Evolutionary conservation across 345 rosid species (phyloP), one percentile per base, ranked within the genome.

Genomic region (Anastatica hierochuntica): DNA sequence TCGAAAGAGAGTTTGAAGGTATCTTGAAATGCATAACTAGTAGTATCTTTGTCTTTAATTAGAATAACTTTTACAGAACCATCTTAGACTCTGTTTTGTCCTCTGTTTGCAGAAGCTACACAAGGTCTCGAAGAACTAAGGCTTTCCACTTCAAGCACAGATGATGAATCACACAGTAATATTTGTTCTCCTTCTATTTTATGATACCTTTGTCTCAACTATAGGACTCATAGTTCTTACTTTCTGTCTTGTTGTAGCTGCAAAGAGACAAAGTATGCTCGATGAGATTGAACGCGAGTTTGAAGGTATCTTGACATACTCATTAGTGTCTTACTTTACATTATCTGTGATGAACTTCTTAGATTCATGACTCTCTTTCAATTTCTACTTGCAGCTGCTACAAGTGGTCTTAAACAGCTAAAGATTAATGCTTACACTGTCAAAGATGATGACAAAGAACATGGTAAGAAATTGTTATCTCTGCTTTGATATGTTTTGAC

Each of bases 211-310:
- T 3, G 6, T 7, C 27, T 24, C 6, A 0, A 24, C 27, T 24
- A 24, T 7, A 24, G 3, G 27, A 24, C 5, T 24, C 6, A 24
- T 24, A 24, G 3, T 3, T 24, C 27, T 24, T 24, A 24, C n/a
- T n/a, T n/a, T n/a, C n/a, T n/a, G n/a, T n/a, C n/a, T n/a, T 35
- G 2, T 56, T 56, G 6, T 56, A 56, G 69, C 69, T 49, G 58
- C 52, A 56, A 64, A 43, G 31, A 64, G 63, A 49, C 1, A 35
- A 2, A 36, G 14, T 34, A 64, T 64, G 69, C 58, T 64, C 37
- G 63, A 64, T 64, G 69, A 49, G 30, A 64, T 64, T 0, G 70
- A 66, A 35, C 70, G 70, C 1, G 70, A 66, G 36, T 66, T 66
- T 50, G 70, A 66, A 66, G 70, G 70, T 66, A 58, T 20, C 37